A percentile compares a stretch with the other conserved stretches of the same genome.
Conservation (phyloP, 176 grass and related monocot species). For the Aegilops longissima region DNA sequence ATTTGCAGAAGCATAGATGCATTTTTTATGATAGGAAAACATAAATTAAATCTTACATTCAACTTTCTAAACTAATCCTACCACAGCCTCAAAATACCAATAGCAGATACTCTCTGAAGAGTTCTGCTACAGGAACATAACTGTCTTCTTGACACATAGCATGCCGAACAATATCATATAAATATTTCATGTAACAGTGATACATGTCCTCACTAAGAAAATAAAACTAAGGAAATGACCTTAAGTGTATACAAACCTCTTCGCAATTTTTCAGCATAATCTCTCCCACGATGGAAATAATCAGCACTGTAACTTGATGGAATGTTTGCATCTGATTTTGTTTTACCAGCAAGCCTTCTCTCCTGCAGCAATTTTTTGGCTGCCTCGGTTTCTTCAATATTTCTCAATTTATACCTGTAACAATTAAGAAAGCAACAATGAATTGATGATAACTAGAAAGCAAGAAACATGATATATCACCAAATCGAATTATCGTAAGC, state of each 20-base stretch:
- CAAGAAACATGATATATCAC: background rate
- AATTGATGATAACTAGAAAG: background rate
- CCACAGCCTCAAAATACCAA: background rate
- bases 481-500: background rate
- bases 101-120: background rate
- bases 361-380: slow-evolving; percentile 95
- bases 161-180: background rate
- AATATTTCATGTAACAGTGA: background rate
- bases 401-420: slow-evolving; percentile 81
- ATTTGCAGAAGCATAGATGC: background rate
- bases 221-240: background rate
- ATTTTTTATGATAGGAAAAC: background rate
- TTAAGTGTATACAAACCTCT: slow-evolving; percentile 65
- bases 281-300: slow-evolving; percentile 88
- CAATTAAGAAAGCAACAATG: background rate
- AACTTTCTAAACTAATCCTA: background rate
- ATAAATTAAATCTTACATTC: background rate
- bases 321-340: slow-evolving; percentile 84
- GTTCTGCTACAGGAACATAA: background rate
- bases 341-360: slow-evolving; percentile 78
- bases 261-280: slow-evolving; percentile 84
- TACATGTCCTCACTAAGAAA: background rate
- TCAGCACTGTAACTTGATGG: slow-evolving; percentile 95
- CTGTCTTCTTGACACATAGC: background rate
- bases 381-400: slow-evolving; percentile 98